Evolutionary conservation across 1,284 basidiomycete genomes (phyloP).

Genomic region (Ustilago crameri): DNA sequence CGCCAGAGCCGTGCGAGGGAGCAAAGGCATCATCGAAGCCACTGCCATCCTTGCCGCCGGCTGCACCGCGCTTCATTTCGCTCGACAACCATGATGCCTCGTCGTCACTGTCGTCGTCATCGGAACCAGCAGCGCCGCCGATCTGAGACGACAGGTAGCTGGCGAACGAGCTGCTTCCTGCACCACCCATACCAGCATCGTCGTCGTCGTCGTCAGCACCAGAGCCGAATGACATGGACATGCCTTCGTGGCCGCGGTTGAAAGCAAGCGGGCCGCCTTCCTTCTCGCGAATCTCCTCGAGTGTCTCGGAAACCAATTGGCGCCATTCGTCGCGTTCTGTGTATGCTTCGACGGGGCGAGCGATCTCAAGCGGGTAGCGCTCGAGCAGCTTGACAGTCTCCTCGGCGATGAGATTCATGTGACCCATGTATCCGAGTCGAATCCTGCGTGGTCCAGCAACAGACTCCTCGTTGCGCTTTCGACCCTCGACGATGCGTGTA

Average conservation of each 20-base stretch:
- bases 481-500: conserved; percentile 61
- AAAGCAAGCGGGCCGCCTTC: conserved; percentile 65
- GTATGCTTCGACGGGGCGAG: conserved; percentile 29
- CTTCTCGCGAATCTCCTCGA: conserved; percentile 62
- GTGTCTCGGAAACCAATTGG: conserved; percentile 59
- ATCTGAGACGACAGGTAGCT: conserved; percentile 68
- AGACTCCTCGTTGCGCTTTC: conserved; percentile 59
- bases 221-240: conserved; percentile 52
- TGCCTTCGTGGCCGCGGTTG: conserved; percentile 53
- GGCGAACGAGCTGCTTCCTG: conserved; percentile 59
- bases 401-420: conserved; percentile 90
- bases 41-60: conserved; percentile 12
- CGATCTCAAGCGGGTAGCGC: conserved; percentile 76
- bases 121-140: conserved; percentile 47
- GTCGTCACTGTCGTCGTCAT: conserved; percentile 64
- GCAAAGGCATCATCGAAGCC: conserved; percentile 57
- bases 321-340: conserved; percentile 64
- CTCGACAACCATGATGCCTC: conserved; percentile 58
- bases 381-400: conserved; percentile 86
- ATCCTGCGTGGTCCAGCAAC: conserved; percentile 57
- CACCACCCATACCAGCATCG: conserved; percentile 36
- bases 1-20: conserved; percentile 18
- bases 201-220: conserved; percentile 42
- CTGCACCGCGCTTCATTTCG: conserved; percentile 40
- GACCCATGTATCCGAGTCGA: conserved; percentile 88